Base-by-base conservation (phyloP, 2,329 filamentous ascomycete species). In the Phyllosticta citrichinensis region DNA sequence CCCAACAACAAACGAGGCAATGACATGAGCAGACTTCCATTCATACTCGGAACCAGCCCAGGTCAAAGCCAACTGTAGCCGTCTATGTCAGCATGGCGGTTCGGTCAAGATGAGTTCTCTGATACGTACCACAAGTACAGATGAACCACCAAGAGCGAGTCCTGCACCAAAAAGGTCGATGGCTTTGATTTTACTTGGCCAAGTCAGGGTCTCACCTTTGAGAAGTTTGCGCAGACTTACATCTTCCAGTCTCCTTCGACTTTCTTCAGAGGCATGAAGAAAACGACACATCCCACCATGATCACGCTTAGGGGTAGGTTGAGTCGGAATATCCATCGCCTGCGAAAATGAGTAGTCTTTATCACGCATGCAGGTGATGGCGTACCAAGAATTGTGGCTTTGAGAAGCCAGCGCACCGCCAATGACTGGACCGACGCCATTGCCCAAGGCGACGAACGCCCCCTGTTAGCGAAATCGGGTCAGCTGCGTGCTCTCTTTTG, bases 31-130 rank as follows among this genome's bases (percentile, higher is more conserved):
- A 0, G 80, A 81, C 1, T 73, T 65, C 83, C 83, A 85, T 1
- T 77, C 65, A 63, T 83, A 81, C 53, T 82, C 75, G 33, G 79
- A 77, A 1, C 83, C 84, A 47, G 82, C 83, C 81, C 83, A 85
- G 0, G 66, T 63, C 19, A 63, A 60, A 4, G 65, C 64, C 8
- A 69, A 63, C 57, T 59, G 24, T 24, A 10, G 11, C 19, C 30
- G 77, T 5, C 27, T 6, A 3, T 5, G 19, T 82, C 35, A 83
- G 64, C 0, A 80, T 0, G 80, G 78, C 0, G 82, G 67, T n/a
- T 17, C 22, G 2, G 40, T 8, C 33, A 17, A 52, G 2, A 5
- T 33, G 22, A 1, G 83, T 80, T 82, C 84, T 0, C 64, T 62
- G 5, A 24, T 17, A 12, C 66, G 58, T 19, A 69, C 64, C 61